These are phyloP conservation scores for Anisogramma anomala DNA, from an alignment of 2,329 filamentous ascomycete species.

Conservation along the genomic window DNA sequence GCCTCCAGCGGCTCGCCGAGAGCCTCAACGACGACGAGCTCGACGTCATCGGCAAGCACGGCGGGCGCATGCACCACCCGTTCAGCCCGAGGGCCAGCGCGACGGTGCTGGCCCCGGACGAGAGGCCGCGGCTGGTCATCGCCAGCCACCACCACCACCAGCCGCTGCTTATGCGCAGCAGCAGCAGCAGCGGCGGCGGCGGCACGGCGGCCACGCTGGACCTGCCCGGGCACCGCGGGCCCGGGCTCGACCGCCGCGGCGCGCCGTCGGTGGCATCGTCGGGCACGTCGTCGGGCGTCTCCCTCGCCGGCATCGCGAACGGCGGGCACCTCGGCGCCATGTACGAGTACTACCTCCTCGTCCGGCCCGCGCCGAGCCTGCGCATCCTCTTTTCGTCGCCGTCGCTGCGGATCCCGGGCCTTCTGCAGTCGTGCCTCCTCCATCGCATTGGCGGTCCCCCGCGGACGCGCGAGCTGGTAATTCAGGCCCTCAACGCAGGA, in stretches of 20 bases:
- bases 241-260: too few relatives aligned
- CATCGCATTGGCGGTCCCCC: conserved; percentile 39
- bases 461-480: conserved; percentile 36
- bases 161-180: too few relatives aligned
- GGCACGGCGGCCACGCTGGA: too few relatives aligned
- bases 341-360: conserved; percentile 48
- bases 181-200: too few relatives aligned
- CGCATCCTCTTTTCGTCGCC: conserved; percentile 60
- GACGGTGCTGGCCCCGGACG: conserved; percentile 28
- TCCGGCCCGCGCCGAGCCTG: conserved; percentile 53
- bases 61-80: conserved; percentile 49
- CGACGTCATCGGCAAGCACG: conserved; percentile 48
- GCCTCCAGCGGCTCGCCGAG: conserved; percentile 52
- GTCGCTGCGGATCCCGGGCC: conserved; percentile 53
- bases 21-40: conserved; percentile 60
- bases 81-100: too few relatives aligned
- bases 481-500: conserved; percentile 52
- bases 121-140: conserved; percentile 18
- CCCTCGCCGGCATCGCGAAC: too few relatives aligned
- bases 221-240: too few relatives aligned
- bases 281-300: too few relatives aligned
- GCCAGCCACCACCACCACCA: too few relatives aligned
- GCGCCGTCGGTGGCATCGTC: too few relatives aligned
- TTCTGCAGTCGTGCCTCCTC: conserved; percentile 49
- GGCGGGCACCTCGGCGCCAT: conserved; percentile 27